Base-by-base conservation (phyloP, 1,284 basidiomycete species). In the Malassezia caprae region DNA sequence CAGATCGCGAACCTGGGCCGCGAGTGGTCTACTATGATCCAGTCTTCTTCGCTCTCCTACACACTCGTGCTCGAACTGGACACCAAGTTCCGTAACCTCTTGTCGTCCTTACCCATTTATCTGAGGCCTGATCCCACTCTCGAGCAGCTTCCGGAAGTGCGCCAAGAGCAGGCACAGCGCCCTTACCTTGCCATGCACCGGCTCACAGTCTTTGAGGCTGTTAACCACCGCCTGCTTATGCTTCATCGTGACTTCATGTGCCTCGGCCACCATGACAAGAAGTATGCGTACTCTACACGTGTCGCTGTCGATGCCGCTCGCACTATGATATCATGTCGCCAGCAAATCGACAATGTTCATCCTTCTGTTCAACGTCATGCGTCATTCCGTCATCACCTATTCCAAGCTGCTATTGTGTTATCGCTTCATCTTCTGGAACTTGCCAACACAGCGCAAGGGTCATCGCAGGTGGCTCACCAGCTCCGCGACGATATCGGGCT, bases 351-450 rank as follows among this genome's bases (percentile, higher is more conserved):
- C 35, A 59, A 59, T 47, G 54, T 59, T 21, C 55, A 57, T 40
- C 50, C 55, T 4, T 23, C 55, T 21, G 55, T 57, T 13, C 55
- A 57, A 35, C 48, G 48, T 10, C 55, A 57, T 30, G 26, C 47
- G 3, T 32, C 90, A 77, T 81, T 89, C 26, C 76, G 80, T 13
- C 76, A 78, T 62, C 68, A 75, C 35, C 83, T 65, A 84, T 86
- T 90, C 53, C 82, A 82, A 61, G 78, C 74, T 3, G 82, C 82
- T 8, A 82, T 90, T 48, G 80, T 83, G 4, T 84, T 91, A 64
- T 83, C 90, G 59, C 86, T 89, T 84, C 87, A 87, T 68, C 78
- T 90, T 13, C 80, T 90, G 60, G 87, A 87, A 72, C 78, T 91
- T 37, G 83, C 85, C 11, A 85, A 88, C 69, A 87, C 89, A 75